Evolutionary conservation across 306 rosid species (phyloP), one percentile per base, ranked within the genome.

Genomic region (Prunus mume): DNA sequence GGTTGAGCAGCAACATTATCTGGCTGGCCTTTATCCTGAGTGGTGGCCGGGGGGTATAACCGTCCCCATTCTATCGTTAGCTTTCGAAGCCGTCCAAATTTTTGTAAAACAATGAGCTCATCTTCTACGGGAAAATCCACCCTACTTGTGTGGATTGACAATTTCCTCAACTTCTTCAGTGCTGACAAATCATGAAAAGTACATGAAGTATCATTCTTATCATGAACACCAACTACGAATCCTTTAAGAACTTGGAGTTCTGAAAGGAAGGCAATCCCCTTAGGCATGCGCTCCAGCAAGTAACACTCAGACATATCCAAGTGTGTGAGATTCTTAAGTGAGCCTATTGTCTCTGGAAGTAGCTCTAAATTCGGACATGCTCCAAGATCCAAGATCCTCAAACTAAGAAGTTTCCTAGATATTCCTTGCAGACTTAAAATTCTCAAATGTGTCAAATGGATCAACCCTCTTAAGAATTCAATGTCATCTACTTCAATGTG

Each of bases 291-390:
- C 41, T 71, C 75, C 24, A 85, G 74, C 76, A 81, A 27, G 61
- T 73, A 78, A 73, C 88, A 85, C 5, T 79, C 83, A 0, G 88
- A 81, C 43, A 85, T 55, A 67, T 85, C 85, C 65, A 85, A 60
- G 68, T 85, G 85, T 4, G 79, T 81, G 9, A 85, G 83, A 19
- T 20, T 74, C n/a, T 58, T 71, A n/a, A 85, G 72, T 4, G 13
- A 50, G 2, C 69, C 51, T 25, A 78, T 78, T 1, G 32, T 38
- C 8, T 20, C 10, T 0, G 89, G 89, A 24, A 82, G 57, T 30
- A 5, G 57, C 63, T 85, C 83, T 10, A 85, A 72, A 78, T 72
- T 77, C 78, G 72, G 81, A 58, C 82, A 82, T 38, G 81, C 72
- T 65, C 74, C 61, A 20, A 82, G 73, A 76, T 82, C 85, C 55